Conservation (phyloP, 2,329 filamentous ascomycete species). For the Paecilomyces sp. region DNA sequence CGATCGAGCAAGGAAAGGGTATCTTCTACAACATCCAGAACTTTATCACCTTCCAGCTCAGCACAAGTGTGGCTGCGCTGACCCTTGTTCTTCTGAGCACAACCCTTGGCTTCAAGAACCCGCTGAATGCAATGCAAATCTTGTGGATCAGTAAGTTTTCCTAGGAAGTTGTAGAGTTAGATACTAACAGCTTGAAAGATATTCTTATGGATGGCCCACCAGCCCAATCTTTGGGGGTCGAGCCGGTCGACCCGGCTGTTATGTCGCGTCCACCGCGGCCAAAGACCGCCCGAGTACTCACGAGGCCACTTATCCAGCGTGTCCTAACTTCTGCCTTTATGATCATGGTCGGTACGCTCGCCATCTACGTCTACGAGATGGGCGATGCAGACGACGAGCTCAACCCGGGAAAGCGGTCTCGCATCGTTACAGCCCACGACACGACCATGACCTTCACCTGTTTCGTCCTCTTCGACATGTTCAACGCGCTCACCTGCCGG, state of each 20-base stretch:
- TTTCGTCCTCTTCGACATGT: slow-evolving; percentile 99
- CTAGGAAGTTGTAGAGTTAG: background rate
- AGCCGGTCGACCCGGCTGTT: slow-evolving; percentile 87
- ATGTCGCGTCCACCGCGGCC: slow-evolving; percentile 86
- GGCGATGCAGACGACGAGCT: slow-evolving; percentile 52
- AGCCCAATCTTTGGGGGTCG: slow-evolving; percentile 92
- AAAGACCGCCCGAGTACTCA: slow-evolving; percentile 86
- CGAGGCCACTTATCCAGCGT: slow-evolving; percentile 68
- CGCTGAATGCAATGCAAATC: slow-evolving; percentile 98
- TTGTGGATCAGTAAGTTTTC: slow-evolving; percentile 87
- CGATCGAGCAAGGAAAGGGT: slow-evolving; percentile 97
- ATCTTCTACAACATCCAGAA: slow-evolving; percentile 99
- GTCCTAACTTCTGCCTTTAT: slow-evolving; percentile 81
- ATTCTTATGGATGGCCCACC: slow-evolving; percentile 99
- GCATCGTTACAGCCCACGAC: slow-evolving; percentile 80
- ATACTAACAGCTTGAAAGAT: slow-evolving; percentile 50
- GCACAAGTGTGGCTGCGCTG: slow-evolving; percentile 89
- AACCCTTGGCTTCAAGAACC: slow-evolving; percentile 86
- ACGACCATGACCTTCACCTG: slow-evolving; percentile 99
- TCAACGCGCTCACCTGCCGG: slow-evolving; percentile 90
- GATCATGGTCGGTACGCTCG: slow-evolving; percentile 88
- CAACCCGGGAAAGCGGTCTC: slow-evolving; percentile 30
- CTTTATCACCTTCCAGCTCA: slow-evolving; percentile 96
- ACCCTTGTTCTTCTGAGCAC: slow-evolving; percentile 89
- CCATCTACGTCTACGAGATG: slow-evolving; percentile 91